Conservation (phyloP, 192 early-diverging fungal genomes). For the Backusella westeae region DNA sequence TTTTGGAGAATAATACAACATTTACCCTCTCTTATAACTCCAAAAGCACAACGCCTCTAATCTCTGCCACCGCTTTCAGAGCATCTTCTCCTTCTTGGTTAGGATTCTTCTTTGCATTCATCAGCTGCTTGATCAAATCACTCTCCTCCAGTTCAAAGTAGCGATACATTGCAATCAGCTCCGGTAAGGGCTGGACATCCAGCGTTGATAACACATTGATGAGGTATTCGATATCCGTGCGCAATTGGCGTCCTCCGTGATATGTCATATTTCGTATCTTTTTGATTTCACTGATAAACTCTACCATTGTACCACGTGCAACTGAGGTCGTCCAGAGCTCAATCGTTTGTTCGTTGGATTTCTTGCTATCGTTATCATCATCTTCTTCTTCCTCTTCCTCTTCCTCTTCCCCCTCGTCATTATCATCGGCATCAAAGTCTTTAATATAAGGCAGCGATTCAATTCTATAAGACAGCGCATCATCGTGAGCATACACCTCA, state of each 20-base stretch:
- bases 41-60: slow-evolving; percentile 12
- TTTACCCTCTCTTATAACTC: neutral
- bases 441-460: slow-evolving; percentile 38
- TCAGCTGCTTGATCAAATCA: neutral
- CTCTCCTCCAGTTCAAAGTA: slow-evolving; percentile 15
- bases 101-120: slow-evolving; percentile 5
- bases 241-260: slow-evolving; percentile 55
- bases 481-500: slow-evolving; percentile 59
- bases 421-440: neutral
- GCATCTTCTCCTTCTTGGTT: neutral
- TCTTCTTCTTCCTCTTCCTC: slow-evolving; percentile 35
- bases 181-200: slow-evolving; percentile 24
- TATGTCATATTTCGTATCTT: slow-evolving; percentile 40
- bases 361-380: slow-evolving; percentile 38
- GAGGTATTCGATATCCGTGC: slow-evolving; percentile 64
- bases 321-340: slow-evolving; percentile 63
- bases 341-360: slow-evolving; percentile 42
- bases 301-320: slow-evolving; percentile 56
- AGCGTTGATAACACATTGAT: slow-evolving; percentile 42
- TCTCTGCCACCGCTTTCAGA: slow-evolving; percentile 8
- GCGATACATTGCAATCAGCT: slow-evolving; percentile 6
- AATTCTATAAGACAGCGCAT: slow-evolving; percentile 45
- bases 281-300: slow-evolving; percentile 36
- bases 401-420: slow-evolving; percentile 10
- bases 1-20: too few relatives aligned